A percentile compares a stretch with the other conserved stretches of the same genome.
These are phyloP conservation scores for Sugiyamaella novakii DNA, from an alignment of 1,139 yeast species.

Conservation along the genomic window DNA sequence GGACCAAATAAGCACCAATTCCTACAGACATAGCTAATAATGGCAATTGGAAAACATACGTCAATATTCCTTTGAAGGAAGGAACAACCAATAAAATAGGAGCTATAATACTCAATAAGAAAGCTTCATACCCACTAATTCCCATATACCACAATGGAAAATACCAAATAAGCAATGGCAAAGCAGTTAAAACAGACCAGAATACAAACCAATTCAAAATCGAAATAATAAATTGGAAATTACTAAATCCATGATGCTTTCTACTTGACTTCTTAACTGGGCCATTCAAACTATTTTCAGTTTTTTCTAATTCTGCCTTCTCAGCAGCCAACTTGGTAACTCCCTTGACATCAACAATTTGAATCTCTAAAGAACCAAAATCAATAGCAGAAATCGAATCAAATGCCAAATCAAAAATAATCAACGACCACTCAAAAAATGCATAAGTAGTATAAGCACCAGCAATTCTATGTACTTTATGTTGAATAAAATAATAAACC, in stretches of 20 bases:
- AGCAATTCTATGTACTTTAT: conserved; percentile 79
- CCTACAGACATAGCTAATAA: conserved; percentile 65
- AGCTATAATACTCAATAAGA: conserved; percentile 58
- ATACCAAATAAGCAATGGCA: conserved; percentile 89
- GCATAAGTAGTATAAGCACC: conserved; percentile 98
- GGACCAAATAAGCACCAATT: conserved; percentile 70
- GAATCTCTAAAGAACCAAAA: conserved; percentile 59
- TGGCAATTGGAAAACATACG: conserved; percentile 54
- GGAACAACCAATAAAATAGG: conserved; percentile 62
- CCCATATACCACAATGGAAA: conserved; percentile 99
- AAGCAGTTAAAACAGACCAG: conserved; percentile 81
- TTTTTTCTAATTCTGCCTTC: conserved; percentile 20
- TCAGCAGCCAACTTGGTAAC: conserved; percentile 35
- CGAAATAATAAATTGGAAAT: conserved; percentile 35
- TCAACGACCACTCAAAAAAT: conserved; percentile 89
- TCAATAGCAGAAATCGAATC: conserved; percentile 80
- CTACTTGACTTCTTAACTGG: conserved; percentile 21
- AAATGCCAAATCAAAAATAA: conserved; percentile 77
- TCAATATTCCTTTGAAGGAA: conserved; percentile 52
- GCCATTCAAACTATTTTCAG: conserved; percentile 18
- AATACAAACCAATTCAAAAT: conserved; percentile 54
- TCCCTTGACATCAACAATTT: conserved; percentile 45
- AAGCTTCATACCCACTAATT: conserved; percentile 87
- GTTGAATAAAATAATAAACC: conserved; percentile 87
- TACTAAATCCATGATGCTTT: conserved; percentile 36